These are phyloP conservation scores for Pestalotiopsis sp. DNA, from an alignment of 2,329 filamentous ascomycete species.

Conservation along the genomic window DNA sequence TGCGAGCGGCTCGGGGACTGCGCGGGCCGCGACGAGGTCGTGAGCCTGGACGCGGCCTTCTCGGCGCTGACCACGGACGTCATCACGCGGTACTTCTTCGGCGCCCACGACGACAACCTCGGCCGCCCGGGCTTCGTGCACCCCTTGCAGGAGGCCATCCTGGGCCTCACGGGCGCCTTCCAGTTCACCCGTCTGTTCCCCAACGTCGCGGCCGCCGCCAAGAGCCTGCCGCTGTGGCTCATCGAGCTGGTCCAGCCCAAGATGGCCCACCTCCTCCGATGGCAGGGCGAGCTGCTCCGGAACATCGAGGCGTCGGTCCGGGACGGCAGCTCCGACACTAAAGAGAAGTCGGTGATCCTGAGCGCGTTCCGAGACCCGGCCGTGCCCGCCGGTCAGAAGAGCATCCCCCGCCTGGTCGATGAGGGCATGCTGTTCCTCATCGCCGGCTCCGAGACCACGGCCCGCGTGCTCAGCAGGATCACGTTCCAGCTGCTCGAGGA, in stretches of 20 bases:
- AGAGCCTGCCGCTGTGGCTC: neutral
- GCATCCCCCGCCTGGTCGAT: neutral
- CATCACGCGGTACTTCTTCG: conserved; percentile 12
- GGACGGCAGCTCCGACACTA: neutral
- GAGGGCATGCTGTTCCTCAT: conserved; percentile 1
- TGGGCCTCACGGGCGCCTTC: neutral
- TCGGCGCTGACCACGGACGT: conserved; percentile 23
- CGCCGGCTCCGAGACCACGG: conserved; percentile 9
- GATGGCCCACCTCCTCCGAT: neutral
- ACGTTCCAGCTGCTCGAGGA: neutral
- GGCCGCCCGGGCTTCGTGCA: neutral
- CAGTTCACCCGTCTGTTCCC: neutral
- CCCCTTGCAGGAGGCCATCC: neutral
- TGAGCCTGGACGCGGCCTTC: conserved; percentile 19
- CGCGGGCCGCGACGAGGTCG: conserved; percentile 15
- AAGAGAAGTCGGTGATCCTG: neutral
- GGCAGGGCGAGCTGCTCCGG: neutral
- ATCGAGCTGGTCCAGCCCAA: neutral
- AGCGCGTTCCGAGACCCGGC: neutral
- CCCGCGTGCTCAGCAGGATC: neutral
- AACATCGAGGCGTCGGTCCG: neutral
- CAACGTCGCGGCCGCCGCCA: neutral
- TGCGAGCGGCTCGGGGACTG: conserved; percentile 23
- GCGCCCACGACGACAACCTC: neutral
- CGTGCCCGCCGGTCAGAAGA: neutral